Percentiles rank a stretch among this genome's conserved stretches.
Evolutionary conservation across 148 eudicot species (phyloP).

Genomic region (Hydrangea macrophylla): DNA sequence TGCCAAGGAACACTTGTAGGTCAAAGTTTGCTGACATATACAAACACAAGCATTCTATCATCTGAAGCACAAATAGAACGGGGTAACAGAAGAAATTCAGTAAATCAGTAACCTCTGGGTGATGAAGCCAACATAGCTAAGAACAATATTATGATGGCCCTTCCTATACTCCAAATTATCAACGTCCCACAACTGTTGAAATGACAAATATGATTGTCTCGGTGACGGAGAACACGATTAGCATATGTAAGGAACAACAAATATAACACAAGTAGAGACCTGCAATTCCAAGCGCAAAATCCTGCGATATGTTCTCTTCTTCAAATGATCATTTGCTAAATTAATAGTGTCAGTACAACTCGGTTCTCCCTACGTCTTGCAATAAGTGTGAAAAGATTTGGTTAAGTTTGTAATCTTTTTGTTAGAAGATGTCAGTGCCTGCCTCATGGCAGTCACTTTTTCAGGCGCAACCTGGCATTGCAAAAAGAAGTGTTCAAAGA

Average conservation of each 20-base stretch:
- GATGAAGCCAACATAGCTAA: constrained; percentile 56
- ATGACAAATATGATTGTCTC: constrained; percentile 24
- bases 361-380: constrained; percentile 42
- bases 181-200: constrained; percentile 61
- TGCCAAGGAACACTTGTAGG: constrained; percentile 1
- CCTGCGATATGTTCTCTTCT: constrained; percentile 54
- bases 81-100: constrained; percentile 9
- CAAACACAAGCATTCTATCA: not conserved
- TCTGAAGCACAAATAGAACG: constrained; percentile 3
- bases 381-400: constrained; percentile 37
- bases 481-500: constrained; percentile 48
- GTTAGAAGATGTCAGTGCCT: constrained; percentile 37
- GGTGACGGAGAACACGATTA: constrained; percentile 15
- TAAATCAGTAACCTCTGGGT: constrained; percentile 54
- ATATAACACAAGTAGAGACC: constrained; percentile 33
- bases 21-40: not conserved
- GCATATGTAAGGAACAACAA: not conserved
- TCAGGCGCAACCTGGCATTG: constrained; percentile 42
- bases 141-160: constrained; percentile 37
- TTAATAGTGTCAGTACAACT: constrained; percentile 32
- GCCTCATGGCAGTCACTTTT: constrained; percentile 37
- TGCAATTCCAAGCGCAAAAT: constrained; percentile 58
- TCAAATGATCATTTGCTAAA: constrained; percentile 40
- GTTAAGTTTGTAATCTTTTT: constrained; percentile 37
- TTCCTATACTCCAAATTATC: constrained; percentile 39